These are phyloP conservation scores for Penicillium janthinellum DNA, from an alignment of 2,329 filamentous ascomycete species.

Conservation along the genomic window DNA sequence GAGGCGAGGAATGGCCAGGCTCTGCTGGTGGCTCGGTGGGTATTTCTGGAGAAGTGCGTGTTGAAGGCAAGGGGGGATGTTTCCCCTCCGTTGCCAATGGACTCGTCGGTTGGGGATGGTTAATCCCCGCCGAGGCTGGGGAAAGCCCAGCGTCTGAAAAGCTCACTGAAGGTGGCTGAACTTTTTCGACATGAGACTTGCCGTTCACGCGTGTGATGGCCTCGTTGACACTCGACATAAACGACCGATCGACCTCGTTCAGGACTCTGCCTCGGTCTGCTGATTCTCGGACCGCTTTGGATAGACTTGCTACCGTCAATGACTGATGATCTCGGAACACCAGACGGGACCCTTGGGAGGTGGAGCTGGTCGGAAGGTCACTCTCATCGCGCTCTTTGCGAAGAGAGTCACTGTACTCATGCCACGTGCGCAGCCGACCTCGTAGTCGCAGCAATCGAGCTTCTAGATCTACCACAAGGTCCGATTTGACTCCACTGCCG, in stretches of 20 bases:
- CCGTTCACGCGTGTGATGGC: conserved; percentile 35
- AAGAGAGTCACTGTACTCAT: conserved; percentile 59
- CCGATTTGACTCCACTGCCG: conserved; percentile 23
- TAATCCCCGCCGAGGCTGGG: background rate
- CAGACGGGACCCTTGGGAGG: conserved; percentile 22
- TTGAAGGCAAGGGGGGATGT: background rate
- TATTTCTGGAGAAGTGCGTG: background rate
- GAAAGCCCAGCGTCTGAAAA: background rate
- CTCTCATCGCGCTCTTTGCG: conserved; percentile 20
- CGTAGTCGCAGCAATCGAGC: conserved; percentile 66
- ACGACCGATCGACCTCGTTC: conserved; percentile 32
- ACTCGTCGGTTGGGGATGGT: background rate
- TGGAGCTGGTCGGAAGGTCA: background rate
- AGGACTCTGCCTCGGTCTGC: conserved; percentile 23
- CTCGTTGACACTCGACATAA: conserved; percentile 40
- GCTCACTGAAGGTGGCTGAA: background rate
- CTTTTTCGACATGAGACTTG: conserved; percentile 6
- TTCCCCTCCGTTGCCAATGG: background rate
- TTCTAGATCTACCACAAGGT: conserved; percentile 69
- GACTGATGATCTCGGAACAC: conserved; percentile 41
- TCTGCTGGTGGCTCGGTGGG: background rate
- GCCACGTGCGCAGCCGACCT: conserved; percentile 71
- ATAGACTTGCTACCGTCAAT: conserved; percentile 42
- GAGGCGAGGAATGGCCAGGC: conserved; percentile 6
- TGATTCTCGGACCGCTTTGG: conserved; percentile 36